These are phyloP conservation scores for Selaginella moellendorffii DNA, from an alignment of 75 land plant genomes.

Conservation along the genomic window DNA sequence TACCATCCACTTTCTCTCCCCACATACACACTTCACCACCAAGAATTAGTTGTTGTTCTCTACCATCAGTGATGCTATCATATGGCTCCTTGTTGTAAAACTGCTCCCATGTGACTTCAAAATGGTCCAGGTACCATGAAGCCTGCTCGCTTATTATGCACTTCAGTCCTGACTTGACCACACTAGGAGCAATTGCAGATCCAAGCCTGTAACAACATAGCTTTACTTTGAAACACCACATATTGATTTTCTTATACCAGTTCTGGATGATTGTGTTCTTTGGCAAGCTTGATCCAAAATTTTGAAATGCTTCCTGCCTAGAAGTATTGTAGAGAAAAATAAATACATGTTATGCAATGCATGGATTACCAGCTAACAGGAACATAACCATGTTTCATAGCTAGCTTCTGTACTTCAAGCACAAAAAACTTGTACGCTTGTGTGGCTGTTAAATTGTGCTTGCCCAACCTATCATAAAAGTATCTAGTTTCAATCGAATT, in stretches of 20 bases:
- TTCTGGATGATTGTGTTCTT: constrained; percentile 74
- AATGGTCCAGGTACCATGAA: too few relatives aligned
- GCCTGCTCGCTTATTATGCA: constrained; percentile 85
- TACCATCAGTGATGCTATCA: constrained; percentile 32
- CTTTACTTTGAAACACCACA: too few relatives aligned
- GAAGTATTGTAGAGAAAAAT: not conserved
- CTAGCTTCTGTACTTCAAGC: constrained; percentile 64
- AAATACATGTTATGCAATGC: not conserved
- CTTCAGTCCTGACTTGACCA: constrained; percentile 58
- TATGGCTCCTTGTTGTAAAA: constrained; percentile 67
- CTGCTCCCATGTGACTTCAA: constrained; percentile 75
- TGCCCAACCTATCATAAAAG: constrained; percentile 38
- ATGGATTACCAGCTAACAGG: constrained; percentile 78
- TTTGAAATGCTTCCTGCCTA: constrained; percentile 90
- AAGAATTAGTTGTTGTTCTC: constrained; percentile 53
- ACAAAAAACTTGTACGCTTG: constrained; percentile 83
- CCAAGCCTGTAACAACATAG: constrained; percentile 53
- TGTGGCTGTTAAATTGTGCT: constrained; percentile 46
- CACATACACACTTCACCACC: constrained; percentile 99
- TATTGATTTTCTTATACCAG: too few relatives aligned
- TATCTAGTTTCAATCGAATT: not conserved
- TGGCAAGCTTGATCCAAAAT: constrained; percentile 39
- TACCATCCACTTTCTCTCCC: constrained; percentile 80
- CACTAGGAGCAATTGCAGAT: constrained; percentile 48
- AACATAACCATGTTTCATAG: constrained; percentile 47